These are phyloP conservation scores for Aureobasidium sp. DNA, from an alignment of 2,329 filamentous ascomycete species.

Conservation along the genomic window DNA sequence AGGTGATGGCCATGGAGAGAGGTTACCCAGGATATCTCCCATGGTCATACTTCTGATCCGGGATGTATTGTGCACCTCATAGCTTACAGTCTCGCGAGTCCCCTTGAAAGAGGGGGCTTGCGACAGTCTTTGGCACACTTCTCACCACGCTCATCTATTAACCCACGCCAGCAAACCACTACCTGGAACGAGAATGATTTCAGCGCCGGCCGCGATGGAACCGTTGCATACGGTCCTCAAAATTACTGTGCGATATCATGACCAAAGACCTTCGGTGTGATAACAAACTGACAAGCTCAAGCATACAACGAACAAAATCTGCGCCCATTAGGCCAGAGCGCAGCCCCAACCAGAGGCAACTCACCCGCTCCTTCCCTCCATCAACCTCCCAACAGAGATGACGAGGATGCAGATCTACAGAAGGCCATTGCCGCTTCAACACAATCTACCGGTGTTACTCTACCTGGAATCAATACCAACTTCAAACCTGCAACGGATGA, in stretches of 20 bases:
- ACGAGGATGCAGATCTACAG: conserved; percentile 25
- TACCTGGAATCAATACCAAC: conserved; percentile 24
- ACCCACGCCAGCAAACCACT: conserved; percentile 9
- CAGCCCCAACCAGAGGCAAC: conserved; percentile 25
- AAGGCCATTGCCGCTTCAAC: conserved; percentile 20
- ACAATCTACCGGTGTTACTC: conserved; percentile 46
- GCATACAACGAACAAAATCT: conserved; percentile 20
- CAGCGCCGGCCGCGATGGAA: conserved; percentile 24
- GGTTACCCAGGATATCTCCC: neutral
- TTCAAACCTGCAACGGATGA: conserved; percentile 50
- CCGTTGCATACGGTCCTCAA: conserved; percentile 15
- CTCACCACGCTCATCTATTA: neutral
- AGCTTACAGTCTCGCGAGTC: neutral
- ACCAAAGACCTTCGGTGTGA: neutral
- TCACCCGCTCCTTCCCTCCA: conserved; percentile 21
- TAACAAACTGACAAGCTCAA: neutral
- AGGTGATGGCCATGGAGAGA: neutral
- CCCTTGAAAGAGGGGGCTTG: neutral
- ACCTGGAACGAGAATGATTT: conserved; percentile 25
- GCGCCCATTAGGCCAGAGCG: conserved; percentile 23
- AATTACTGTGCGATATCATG: neutral
- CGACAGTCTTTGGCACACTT: neutral
- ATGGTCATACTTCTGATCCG: neutral
- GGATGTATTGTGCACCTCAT: neutral
- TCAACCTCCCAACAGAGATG: conserved; percentile 22